phyloP scores from a whole-genome alignment of 177 flowering plant species.

The Telopea speciosissima region DNA sequence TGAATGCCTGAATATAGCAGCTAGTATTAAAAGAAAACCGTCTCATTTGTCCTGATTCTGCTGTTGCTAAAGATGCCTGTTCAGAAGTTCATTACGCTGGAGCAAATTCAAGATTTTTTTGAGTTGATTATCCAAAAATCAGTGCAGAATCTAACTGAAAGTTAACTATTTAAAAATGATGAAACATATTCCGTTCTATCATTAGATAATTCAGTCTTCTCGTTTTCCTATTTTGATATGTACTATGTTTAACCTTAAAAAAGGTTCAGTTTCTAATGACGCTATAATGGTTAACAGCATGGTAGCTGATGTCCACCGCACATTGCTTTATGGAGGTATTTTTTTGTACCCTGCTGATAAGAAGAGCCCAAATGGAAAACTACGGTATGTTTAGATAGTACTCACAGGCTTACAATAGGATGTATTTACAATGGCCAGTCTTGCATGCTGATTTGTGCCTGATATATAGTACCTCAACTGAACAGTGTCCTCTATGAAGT shows the following conservation, averaged over 20 bases:
- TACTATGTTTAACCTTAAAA: background rate
- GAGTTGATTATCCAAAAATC: background rate
- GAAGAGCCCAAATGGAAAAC: slow-evolving; percentile 91
- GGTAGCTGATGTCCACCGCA: slow-evolving; percentile 78
- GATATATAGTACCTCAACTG: slow-evolving; percentile 1
- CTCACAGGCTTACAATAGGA: background rate
- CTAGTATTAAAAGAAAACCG: background rate
- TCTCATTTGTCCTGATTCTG: background rate
- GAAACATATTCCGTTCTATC: background rate
- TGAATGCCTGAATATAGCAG: background rate
- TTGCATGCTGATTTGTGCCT: background rate
- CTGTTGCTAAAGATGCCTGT: too few relatives aligned
- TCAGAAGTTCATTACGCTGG: too few relatives aligned
- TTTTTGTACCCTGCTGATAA: slow-evolving; percentile 96
- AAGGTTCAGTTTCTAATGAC: slow-evolving; percentile 1
- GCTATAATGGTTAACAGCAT: slow-evolving; percentile 34
- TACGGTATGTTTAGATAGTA: slow-evolving; percentile 52
- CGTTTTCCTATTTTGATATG: background rate
- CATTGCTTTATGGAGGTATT: slow-evolving; percentile 83
- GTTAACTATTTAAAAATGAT: background rate
- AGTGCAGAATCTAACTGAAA: background rate
- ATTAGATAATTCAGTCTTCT: background rate
- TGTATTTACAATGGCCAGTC: background rate
- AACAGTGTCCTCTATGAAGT: slow-evolving; percentile 93
- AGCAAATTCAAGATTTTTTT: background rate